Evolutionary conservation across 2,329 filamentous ascomycete genomes (phyloP).

Genomic region (Cytospora mali): DNA sequence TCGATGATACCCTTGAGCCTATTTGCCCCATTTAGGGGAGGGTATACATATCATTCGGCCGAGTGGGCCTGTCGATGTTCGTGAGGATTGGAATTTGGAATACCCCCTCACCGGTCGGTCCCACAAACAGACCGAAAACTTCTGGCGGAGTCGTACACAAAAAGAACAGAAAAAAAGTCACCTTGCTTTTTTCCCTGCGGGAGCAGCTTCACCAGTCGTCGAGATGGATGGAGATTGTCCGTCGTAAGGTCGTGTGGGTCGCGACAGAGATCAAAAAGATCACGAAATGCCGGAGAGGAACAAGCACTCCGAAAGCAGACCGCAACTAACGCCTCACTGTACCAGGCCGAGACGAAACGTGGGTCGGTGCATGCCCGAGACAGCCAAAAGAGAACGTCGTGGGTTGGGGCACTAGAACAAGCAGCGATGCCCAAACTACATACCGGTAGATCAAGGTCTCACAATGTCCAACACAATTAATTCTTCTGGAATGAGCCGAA

Average conservation of each 20-base stretch:
- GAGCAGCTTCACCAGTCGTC: conserved; percentile 17
- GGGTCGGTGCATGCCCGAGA: conserved; percentile 29
- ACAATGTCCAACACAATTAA: conserved; percentile 21
- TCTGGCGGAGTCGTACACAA: conserved; percentile 22
- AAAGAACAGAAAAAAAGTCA: conserved; percentile 14
- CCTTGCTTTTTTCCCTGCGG: conserved; percentile 17
- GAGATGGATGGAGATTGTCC: not conserved
- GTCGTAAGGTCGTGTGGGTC: conserved; percentile 25
- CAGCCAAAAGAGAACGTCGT: conserved; percentile 19
- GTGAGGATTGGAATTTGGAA: conserved; percentile 11
- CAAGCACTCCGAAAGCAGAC: conserved; percentile 22
- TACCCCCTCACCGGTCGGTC: conserved; percentile 23
- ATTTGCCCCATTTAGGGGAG: conserved; percentile 18
- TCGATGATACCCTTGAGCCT: conserved; percentile 22
- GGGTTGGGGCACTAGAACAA: conserved; percentile 27
- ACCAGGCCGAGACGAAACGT: conserved; percentile 28
- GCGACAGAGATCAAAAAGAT: conserved; percentile 8
- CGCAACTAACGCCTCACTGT: conserved; percentile 26
- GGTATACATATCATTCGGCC: conserved; percentile 24
- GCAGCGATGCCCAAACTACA: conserved; percentile 16
- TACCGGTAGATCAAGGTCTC: conserved; percentile 26
- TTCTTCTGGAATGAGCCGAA: conserved; percentile 23
- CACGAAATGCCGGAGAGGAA: conserved; percentile 15
- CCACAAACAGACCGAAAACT: conserved; percentile 21
- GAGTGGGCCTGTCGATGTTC: conserved; percentile 24